Conservation (phyloP, 192 early-diverging fungal species). For the Gonapodya sp. region DNA sequence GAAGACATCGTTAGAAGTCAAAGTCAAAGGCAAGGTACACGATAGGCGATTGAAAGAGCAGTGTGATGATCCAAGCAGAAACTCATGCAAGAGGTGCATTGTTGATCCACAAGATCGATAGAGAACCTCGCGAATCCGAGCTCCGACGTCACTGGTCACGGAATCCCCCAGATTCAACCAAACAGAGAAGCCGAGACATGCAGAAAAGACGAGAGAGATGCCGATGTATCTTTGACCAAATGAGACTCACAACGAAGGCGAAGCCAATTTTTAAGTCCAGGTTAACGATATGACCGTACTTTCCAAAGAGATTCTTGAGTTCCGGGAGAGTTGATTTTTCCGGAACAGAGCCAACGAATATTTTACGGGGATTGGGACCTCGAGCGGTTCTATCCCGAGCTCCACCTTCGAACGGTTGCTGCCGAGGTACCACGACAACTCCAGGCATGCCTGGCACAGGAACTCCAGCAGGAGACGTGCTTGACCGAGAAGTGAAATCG, state of each 20-base stretch:
- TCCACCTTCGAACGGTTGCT: background rate
- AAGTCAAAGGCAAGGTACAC: background rate
- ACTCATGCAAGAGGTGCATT: too few species aligned
- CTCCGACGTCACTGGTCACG: too few species aligned
- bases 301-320: background rate
- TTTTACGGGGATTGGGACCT: background rate
- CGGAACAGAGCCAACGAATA: background rate
- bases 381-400: background rate
- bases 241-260: slow-evolving; percentile 1
- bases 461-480: background rate
- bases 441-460: background rate
- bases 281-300: background rate
- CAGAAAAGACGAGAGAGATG: too few species aligned
- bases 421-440: background rate
- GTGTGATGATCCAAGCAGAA: too few species aligned
- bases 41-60: background rate
- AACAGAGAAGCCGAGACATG: too few species aligned
- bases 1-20: background rate
- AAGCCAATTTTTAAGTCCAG: background rate
- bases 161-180: too few species aligned
- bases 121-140: too few species aligned
- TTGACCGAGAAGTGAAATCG: background rate
- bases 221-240: background rate
- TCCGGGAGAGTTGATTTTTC: background rate
- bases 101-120: too few species aligned